Evolutionary conservation across 345 rosid genomes (phyloP), one percentile per base, ranked within the genome.

Genomic region (Nephelium lappaceum): DNA sequence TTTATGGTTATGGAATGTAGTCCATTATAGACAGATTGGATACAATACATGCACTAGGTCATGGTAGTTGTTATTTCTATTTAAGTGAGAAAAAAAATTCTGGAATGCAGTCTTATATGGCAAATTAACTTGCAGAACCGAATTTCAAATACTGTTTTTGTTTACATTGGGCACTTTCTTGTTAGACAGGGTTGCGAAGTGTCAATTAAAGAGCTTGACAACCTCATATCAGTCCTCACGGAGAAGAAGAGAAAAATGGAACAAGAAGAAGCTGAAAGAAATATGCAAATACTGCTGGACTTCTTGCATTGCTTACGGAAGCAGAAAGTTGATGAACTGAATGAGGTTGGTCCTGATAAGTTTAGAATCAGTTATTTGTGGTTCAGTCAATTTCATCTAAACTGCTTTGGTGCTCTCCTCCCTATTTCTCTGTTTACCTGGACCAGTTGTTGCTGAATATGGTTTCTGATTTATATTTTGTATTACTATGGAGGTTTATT

Each of bases 201-300:
- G 79, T 89, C 99, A 31, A 86, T 94, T 75, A 94, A 96, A 89
- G 99, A 94, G 79, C 82, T 96, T 78, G 99, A 92, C 71, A 84
- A 55, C 84, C 97, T 96, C 61, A 84, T 93, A 81, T 60, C 88
- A 19, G 82, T 94, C 77, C 97, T 96, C 53, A 84, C 90, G 19
- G 98, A 94, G 88, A 96, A 83, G 89, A 94, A 93, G 88, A 91
- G 93, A 41, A 96, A 96, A 86, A 91, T 91, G 94, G 98, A 96
- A 77, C 98, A 94, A 83, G 99, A 96, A 87, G 98, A 93, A 86
- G 92, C 98, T 64, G 99, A 94, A 88, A 91, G 97, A 84, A 94
- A 93, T 87, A 96, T 93, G 99, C 98, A 96, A 87, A 92, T 96
- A 84, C 86, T 96, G 53, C 77, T 96, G 75, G 97, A 94, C 81